Base-by-base conservation (phyloP, 371 early-diverging fungal species). In the Circinella umbellata region DNA sequence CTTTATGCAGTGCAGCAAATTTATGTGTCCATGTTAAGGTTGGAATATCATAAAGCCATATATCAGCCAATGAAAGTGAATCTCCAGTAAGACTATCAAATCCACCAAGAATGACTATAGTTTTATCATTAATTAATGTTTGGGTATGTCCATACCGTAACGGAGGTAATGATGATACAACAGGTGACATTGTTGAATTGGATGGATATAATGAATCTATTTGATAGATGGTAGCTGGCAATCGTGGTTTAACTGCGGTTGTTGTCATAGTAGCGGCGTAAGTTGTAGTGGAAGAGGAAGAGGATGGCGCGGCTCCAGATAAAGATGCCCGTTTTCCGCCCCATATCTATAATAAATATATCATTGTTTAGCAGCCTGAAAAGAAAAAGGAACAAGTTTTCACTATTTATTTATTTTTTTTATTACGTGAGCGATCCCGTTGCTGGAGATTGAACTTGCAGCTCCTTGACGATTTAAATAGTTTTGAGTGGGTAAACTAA, bases 131-230 rank as follows among this genome's bases (percentile, higher is more conserved):
- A 3, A 82, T 68, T 15, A 82, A 55, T 8, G 82, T 82, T 60
- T 82, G 82, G 13, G 80, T 74, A 63, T 82, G 82, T 4, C 76
- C 76, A 42, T 82, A 82, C 4, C 82, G 75, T 11, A 77, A 18
- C 15, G 80, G 72, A 0, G 78, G 76, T 20, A 34, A 49, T 3
- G 49, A 38, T 0, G 68, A 66, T 2, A 61, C 34, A 1, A 67
- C 17, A 4, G 70, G 39, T 8, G 76, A 47, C n/a, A 66, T 37
- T 0, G 73, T 53, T 4, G 82, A 82, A 38, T 80, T 78, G 13
- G 68, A 68, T 15, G 76, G 73, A 55, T 70, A 64, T 4, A 70
- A 63, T 10, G 80, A 71, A 54, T 82, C 74, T 7, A 82, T 48
- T 1, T 74, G 71, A 65, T 82, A 82, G 69, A 82, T 73, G 61